Evolutionary conservation across 768 basidiomycete genomes (phyloP).

Genomic region (Lactifluus pinguis): DNA sequence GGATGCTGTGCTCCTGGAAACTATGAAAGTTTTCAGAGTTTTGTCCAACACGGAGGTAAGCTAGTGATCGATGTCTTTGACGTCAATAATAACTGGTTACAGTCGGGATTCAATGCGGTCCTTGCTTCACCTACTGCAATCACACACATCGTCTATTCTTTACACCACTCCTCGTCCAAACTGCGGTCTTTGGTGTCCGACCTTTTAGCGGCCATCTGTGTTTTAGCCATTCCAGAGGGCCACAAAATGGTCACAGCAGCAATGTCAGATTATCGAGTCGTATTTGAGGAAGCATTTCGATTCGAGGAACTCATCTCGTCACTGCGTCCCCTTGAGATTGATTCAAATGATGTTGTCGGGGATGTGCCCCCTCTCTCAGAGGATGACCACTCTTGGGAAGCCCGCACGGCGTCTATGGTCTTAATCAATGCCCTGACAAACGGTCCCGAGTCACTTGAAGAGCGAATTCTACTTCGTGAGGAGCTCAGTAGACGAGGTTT

Average conservation of each 20-base stretch:
- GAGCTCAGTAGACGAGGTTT: conserved; percentile 77
- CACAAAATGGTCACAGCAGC: conserved; percentile 68
- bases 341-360: conserved; percentile 28
- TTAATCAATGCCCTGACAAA: conserved; percentile 74
- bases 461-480: conserved; percentile 68
- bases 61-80: conserved; percentile 1
- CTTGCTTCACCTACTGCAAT: conserved; percentile 55
- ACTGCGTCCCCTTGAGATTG: conserved; percentile 45
- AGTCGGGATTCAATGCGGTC: conserved; percentile 69
- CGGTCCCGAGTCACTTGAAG: conserved; percentile 68
- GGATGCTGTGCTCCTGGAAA: conserved; percentile 57
- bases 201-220: conserved; percentile 75
- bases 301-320: conserved; percentile 68
- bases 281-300: conserved; percentile 63
- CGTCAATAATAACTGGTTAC: conserved; percentile 12
- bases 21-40: conserved; percentile 71
- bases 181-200: conserved; percentile 63
- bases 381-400: conserved; percentile 75
- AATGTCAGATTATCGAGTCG: conserved; percentile 69
- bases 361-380: conserved; percentile 24
- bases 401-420: conserved; percentile 63
- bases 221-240: conserved; percentile 61
- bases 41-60: conserved; percentile 80
- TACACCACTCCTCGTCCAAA: conserved; percentile 59
- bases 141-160: conserved; percentile 62